phyloP scores from a whole-genome alignment of 2,329 filamentous ascomycete species.

The Colletotrichum tropicale region DNA sequence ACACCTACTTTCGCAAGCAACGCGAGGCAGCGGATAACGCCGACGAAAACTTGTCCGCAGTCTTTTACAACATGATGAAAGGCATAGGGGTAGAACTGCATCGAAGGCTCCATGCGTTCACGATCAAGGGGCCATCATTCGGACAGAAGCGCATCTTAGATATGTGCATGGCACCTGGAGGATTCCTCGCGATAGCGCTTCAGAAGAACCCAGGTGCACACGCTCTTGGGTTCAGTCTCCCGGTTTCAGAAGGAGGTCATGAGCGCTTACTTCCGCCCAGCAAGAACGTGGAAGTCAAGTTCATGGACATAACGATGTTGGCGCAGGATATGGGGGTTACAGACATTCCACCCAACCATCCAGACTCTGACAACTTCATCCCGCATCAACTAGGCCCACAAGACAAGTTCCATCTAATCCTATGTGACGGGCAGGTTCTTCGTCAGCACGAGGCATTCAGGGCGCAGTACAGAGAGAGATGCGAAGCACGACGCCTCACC shows the following conservation, averaged over 20 bases:
- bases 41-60: conserved; percentile 15
- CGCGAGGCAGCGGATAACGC: conserved; percentile 39
- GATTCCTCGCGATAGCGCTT: conserved; percentile 46
- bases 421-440: conserved; percentile 54
- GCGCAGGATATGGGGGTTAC: conserved; percentile 45
- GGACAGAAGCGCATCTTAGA: conserved; percentile 46
- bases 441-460: conserved; percentile 35
- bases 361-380: conserved; percentile 33
- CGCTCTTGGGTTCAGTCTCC: conserved; percentile 43
- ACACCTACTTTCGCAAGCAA: conserved; percentile 45
- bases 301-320: conserved; percentile 57
- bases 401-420: conserved; percentile 43
- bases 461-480: conserved; percentile 31
- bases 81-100: conserved; percentile 47
- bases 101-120: conserved; percentile 31
- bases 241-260: conserved; percentile 43
- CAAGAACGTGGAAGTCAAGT: conserved; percentile 22
- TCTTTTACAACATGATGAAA: conserved; percentile 48
- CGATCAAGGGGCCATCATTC: background rate
- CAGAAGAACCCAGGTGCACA: conserved; percentile 34
- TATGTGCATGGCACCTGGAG: conserved; percentile 61
- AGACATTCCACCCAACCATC: conserved; percentile 35
- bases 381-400: conserved; percentile 26
- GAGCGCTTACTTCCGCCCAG: conserved; percentile 30
- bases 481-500: conserved; percentile 40